Base-by-base conservation (phyloP, 2,329 filamentous ascomycete species). In the Apiospora arundinis region DNA sequence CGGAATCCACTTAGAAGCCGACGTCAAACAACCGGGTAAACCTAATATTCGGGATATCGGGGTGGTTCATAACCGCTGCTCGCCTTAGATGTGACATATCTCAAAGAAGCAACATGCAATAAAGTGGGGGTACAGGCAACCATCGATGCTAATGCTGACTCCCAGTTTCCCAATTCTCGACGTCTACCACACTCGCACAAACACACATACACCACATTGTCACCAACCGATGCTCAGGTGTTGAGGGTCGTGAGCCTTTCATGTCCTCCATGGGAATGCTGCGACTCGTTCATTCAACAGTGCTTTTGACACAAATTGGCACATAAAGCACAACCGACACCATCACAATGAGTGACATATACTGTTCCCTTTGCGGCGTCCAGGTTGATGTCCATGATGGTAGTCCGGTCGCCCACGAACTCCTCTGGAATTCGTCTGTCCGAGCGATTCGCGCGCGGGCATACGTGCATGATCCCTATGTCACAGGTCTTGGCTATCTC, bases 401-500 rank as follows among this genome's bases (percentile, higher is more conserved):
- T 23, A 63, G 66, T 48, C 68, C 71, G 40, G 48, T 52, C 23
- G 70, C 65, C 37, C 67, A 66, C 3, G 40, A 69, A 60, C 71
- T 74, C 6, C 73, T 25, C 68, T 77, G 76, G 73, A 69, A 74
- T 25, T 56, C 60, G 37, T 70, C 74, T 25, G 73, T 76, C 49
- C 74, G 76, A 66, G 73, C 73, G 40, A 70, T 74, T 7, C 69
- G 69, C 32, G 70, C 70, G 8, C 48, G 28, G 7, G 21, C 44
- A 21, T 44, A 48, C n/a, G 40, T 71, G 32, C 66, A 71, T 23
- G 69, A 72, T 2, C 69, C 74, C 14, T 72, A 71, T 49, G 66
- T 76, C 18, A 74, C 74, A 7, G 75, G 75, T 11, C 68, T 75
- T 9, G 75, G 75, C 16, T 75, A 72, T 71, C 71, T 75, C 12